Percentiles rank a stretch among this genome's conserved stretches.
Evolutionary conservation across 2,329 filamentous ascomycete species (phyloP).

Genomic region (Hirsutella minnesotensis): DNA sequence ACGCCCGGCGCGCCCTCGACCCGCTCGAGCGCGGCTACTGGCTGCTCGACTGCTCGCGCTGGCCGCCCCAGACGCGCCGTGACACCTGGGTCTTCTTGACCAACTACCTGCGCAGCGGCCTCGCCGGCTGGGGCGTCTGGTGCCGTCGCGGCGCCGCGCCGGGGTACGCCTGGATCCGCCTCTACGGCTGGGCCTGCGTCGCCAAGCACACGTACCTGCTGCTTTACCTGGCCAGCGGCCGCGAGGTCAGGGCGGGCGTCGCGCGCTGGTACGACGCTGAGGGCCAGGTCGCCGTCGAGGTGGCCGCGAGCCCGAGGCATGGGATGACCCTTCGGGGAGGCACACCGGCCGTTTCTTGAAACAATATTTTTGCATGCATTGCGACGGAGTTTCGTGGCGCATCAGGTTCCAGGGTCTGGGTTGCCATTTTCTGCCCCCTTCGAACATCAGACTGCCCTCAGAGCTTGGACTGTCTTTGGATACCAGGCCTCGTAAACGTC

Average conservation of each 20-base stretch:
- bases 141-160: conserved; percentile 30
- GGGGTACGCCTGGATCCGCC: conserved; percentile 34
- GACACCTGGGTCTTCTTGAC: conserved; percentile 51
- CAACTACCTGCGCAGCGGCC: conserved; percentile 45
- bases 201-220: conserved; percentile 63
- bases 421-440: too few relatives aligned
- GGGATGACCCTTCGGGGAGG: background rate
- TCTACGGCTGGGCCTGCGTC: conserved; percentile 72
- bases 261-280: conserved; percentile 56
- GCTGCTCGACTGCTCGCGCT: conserved; percentile 47
- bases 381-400: too few relatives aligned
- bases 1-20: conserved; percentile 18
- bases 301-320: conserved; percentile 14
- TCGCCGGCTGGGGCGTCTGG: conserved; percentile 57
- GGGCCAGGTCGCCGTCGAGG: conserved; percentile 37
- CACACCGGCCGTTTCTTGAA: too few relatives aligned
- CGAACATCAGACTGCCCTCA: too few relatives aligned
- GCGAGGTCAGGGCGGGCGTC: conserved; percentile 44
- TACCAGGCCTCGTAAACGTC: too few relatives aligned
- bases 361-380: too few relatives aligned
- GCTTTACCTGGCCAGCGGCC: conserved; percentile 59
- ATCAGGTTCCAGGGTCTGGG: too few relatives aligned
- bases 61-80: conserved; percentile 35
- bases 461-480: too few relatives aligned
- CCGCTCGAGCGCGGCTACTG: conserved; percentile 69